A percentile compares a stretch with the other conserved stretches of the same genome.
Evolutionary conservation across 441 rosid species (phyloP).

Genomic region (Pelargonium australe): DNA sequence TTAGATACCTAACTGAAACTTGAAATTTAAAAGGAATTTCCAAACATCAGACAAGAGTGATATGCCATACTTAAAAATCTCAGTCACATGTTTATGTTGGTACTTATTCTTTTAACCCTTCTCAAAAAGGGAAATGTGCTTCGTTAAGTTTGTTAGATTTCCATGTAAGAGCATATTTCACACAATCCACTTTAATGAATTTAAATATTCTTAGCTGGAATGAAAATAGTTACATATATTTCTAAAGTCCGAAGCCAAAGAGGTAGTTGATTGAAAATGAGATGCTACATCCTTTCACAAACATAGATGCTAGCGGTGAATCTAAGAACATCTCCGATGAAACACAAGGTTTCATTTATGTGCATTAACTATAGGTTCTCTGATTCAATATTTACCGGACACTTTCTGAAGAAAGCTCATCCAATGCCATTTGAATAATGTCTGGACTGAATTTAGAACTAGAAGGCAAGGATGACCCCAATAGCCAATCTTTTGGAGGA

Average conservation of each 20-base stretch:
- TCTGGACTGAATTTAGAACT: conserved; percentile 41
- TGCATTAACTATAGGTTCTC: no score
- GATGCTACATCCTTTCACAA: not conserved
- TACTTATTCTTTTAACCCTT: not conserved
- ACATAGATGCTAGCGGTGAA: not conserved
- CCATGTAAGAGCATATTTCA: not conserved
- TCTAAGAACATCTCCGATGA: not conserved
- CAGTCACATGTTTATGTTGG: not conserved
- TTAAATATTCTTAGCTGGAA: not conserved
- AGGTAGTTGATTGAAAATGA: not conserved
- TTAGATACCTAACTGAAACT: not conserved
- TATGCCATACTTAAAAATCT: not conserved
- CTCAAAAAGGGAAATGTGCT: not conserved
- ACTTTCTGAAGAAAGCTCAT: conserved; percentile 54
- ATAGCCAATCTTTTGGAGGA: conserved; percentile 80
- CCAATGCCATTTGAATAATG: conserved; percentile 42
- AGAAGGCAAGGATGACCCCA: conserved; percentile 67
- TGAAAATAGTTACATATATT: not conserved
- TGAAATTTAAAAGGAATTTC: no score
- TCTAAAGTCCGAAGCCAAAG: not conserved
- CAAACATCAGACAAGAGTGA: not conserved
- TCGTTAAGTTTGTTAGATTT: not conserved
- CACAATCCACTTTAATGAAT: not conserved
- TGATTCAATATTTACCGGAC: conserved; percentile 34
- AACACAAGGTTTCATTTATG: not conserved